Conservation (phyloP, 192 early-diverging fungal species). For the Lunasporangiospora selenospora region DNA sequence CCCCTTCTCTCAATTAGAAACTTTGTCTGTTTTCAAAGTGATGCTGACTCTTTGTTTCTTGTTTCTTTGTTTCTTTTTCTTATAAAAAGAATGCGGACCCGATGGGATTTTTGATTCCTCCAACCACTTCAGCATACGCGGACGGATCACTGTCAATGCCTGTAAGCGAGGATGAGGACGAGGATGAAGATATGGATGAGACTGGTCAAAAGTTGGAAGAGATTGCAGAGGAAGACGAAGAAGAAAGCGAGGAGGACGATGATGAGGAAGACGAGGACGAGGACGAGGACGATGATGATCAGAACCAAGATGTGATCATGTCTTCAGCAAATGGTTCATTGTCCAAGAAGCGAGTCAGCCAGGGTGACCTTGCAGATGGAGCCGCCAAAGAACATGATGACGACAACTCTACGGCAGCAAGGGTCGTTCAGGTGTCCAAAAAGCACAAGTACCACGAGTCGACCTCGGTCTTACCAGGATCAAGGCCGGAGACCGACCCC, state of each 20-base stretch:
- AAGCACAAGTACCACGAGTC: slow-evolving; percentile 24
- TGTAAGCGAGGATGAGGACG: slow-evolving; percentile 56
- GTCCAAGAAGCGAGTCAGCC: no score
- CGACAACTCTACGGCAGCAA: slow-evolving; percentile 36
- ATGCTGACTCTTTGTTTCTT: no score
- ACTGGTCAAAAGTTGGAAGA: slow-evolving; percentile 13
- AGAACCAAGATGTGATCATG: no score
- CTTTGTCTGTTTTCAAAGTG: no score
- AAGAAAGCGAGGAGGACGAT: no score
- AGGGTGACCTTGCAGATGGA: no score
- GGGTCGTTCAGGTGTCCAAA: slow-evolving; percentile 45
- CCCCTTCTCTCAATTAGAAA: no score
- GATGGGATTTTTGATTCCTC: slow-evolving; percentile 35
- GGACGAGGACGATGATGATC: no score
- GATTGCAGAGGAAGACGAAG: slow-evolving; percentile 37
- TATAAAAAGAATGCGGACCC: slow-evolving; percentile 9
- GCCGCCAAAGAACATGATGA: slow-evolving; percentile 21
- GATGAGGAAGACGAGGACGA: no score
- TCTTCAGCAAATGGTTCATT: no score
- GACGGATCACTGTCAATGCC: slow-evolving; percentile 61
- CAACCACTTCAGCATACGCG: slow-evolving; percentile 34
- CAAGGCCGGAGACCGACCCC: not conserved
- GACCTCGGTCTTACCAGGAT: not conserved
- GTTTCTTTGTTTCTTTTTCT: slow-evolving; percentile 5
- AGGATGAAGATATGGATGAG: slow-evolving; percentile 26